Base-by-base conservation (phyloP, 768 basidiomycete species). In the Lactarius psammicola region DNA sequence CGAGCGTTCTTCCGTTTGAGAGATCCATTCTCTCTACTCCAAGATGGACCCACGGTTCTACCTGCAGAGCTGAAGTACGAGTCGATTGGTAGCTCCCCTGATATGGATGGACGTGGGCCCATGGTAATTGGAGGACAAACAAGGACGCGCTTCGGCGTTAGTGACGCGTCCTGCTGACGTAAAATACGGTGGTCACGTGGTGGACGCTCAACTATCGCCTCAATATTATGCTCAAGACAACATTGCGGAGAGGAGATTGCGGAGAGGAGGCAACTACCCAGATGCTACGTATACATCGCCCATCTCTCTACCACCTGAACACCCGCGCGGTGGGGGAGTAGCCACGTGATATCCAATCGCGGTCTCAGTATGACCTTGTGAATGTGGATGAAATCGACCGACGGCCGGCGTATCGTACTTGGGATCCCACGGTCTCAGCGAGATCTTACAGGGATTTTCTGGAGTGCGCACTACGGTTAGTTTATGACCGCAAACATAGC, bases 391-490 rank as follows among this genome's bases (percentile, higher is more conserved):
- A n/a, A n/a, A 7, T 55, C 30, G 54, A 15, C 26, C n/a, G 31
- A 23, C 13, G 2, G 20, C 30, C 20, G 4, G 20, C 13, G 23
- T 23, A 26, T 15, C 20, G 20, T 23, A 20, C 36, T 26, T 23
- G 28, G 51, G n/a, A 31, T n/a, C 6, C 53, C n/a, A n/a, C 46
- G 17, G 26, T 4, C 42, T 56, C 20, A 13, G 33, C 78, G 78
- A 78, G 57, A 56, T 44, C 8, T 36, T 46, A 56, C 23, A 46
- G 59, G 3, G n/a, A 60, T 59, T 64, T 69, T 3, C 65, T 66
- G 56, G 7, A 26, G 31, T 26, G 11, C 10, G 20, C 38, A 34
- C 30, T 13, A 40, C 23, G 30, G n/a, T 66, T 28, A 66, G 56
- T 36, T 33, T 26, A 26, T 28, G 46, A 51, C 23, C 4, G 49